phyloP scores from a whole-genome alignment of 768 basidiomycete species.

The Agaricus blazei region DNA sequence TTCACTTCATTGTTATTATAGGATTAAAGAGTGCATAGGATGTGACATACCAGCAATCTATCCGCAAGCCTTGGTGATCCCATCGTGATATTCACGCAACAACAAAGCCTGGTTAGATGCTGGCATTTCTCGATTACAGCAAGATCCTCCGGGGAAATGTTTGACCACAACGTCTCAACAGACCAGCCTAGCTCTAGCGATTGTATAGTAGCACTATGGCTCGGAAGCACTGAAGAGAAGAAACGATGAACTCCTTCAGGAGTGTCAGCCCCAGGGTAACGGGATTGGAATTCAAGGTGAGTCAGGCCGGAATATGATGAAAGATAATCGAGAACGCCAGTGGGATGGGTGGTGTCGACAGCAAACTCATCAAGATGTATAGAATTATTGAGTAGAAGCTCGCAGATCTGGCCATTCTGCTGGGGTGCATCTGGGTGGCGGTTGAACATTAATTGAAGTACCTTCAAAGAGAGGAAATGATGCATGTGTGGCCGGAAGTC shows the following conservation, averaged over 20 bases:
- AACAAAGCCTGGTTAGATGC: not conserved
- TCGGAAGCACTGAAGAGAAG: not conserved
- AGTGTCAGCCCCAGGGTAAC: not conserved
- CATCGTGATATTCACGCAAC: not conserved
- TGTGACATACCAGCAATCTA: no score
- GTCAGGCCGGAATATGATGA: not conserved
- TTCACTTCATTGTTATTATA: not conserved
- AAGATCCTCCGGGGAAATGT: not conserved
- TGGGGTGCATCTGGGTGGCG: not conserved
- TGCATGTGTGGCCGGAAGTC: not conserved
- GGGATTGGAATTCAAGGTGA: not conserved
- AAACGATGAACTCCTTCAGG: not conserved
- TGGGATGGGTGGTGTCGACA: not conserved
- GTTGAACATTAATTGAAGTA: not conserved
- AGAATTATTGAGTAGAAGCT: not conserved
- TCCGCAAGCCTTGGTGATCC: no score
- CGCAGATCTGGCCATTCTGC: not conserved
- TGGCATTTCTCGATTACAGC: not conserved
- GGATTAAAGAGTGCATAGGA: no score
- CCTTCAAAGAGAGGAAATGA: not conserved
- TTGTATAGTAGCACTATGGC: not conserved
- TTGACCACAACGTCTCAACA: not conserved
- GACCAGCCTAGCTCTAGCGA: not conserved
- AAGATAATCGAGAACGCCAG: not conserved
- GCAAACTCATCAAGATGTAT: not conserved